These are phyloP conservation scores for Globisporangium recalcitrans DNA, from an alignment of 352 stramenopile genomes.

Conservation along the genomic window DNA sequence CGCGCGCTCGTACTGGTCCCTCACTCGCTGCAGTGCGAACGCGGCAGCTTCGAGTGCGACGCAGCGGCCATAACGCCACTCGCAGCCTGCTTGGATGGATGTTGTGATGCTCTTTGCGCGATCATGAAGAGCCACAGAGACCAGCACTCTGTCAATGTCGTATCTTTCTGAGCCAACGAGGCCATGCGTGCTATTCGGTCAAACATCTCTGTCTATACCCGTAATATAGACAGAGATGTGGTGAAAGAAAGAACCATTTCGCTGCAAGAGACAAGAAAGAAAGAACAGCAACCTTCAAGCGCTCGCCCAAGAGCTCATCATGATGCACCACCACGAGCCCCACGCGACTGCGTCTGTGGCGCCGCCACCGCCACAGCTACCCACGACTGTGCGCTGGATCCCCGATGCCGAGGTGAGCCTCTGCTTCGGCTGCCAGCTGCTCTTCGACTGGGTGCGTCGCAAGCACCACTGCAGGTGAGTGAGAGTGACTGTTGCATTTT, in stretches of 20 bases:
- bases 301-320: background rate
- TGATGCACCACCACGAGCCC: constrained; percentile 12
- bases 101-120: background rate
- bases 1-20: constrained; percentile 36
- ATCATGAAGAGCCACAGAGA: background rate
- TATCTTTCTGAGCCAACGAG: background rate
- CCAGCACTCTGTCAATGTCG: background rate
- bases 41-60: constrained; percentile 9
- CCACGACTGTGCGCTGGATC: constrained; percentile 79
- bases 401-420: constrained; percentile 73
- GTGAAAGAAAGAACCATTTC: background rate
- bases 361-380: constrained; percentile 14
- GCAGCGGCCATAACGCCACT: background rate
- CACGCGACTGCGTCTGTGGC: background rate
- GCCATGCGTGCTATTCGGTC: background rate
- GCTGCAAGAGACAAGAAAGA: constrained; percentile 1
- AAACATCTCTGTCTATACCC: background rate
- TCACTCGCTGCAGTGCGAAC: constrained; percentile 20
- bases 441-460: constrained; percentile 86
- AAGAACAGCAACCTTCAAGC: constrained; percentile 2
- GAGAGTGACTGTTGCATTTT: background rate
- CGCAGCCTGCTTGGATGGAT: background rate
- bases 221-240: background rate
- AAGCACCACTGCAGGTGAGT: constrained; percentile 86
- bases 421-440: constrained; percentile 69